A percentile compares a stretch with the other conserved stretches of the same genome.
These are phyloP conservation scores for Mucor sp. DNA, from an alignment of 371 early-diverging fungal genomes.

Conservation along the genomic window DNA sequence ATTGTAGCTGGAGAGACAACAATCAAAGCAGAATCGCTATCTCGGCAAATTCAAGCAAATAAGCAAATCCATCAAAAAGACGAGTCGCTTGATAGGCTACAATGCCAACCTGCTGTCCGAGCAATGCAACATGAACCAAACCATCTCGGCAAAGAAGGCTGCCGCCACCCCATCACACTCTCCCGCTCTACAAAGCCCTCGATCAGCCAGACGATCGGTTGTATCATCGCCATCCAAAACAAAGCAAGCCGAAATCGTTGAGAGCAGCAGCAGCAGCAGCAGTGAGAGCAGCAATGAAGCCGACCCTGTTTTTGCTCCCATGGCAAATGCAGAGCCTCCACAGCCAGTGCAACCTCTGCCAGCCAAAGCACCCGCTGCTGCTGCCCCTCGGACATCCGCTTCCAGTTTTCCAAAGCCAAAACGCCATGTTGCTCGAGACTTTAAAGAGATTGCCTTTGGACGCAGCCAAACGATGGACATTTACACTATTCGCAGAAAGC, in stretches of 20 bases:
- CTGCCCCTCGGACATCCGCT: not conserved
- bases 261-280: not conserved
- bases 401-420: not conserved
- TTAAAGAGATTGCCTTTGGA: conserved; percentile 9
- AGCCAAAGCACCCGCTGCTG: not conserved
- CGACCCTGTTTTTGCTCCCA: no score
- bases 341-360: no score
- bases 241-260: not conserved
- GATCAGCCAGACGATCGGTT: conserved; percentile 6
- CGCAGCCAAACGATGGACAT: conserved; percentile 11
- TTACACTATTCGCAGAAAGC: not conserved
- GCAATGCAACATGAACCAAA: not conserved
- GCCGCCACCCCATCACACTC: not conserved
- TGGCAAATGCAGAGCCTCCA: not conserved
- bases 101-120: conserved; percentile 13
- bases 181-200: not conserved
- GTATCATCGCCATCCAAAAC: not conserved
- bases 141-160: not conserved
- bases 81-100: conserved; percentile 8
- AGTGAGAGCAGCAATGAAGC: not conserved
- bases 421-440: not conserved
- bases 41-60: conserved; percentile 16
- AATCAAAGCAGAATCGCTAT: conserved; percentile 14
- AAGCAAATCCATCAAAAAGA: conserved; percentile 14
- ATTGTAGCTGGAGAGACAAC: conserved; percentile 20